Base-by-base conservation (phyloP, 371 early-diverging fungal genomes). In the Blakeslea trispora region DNA sequence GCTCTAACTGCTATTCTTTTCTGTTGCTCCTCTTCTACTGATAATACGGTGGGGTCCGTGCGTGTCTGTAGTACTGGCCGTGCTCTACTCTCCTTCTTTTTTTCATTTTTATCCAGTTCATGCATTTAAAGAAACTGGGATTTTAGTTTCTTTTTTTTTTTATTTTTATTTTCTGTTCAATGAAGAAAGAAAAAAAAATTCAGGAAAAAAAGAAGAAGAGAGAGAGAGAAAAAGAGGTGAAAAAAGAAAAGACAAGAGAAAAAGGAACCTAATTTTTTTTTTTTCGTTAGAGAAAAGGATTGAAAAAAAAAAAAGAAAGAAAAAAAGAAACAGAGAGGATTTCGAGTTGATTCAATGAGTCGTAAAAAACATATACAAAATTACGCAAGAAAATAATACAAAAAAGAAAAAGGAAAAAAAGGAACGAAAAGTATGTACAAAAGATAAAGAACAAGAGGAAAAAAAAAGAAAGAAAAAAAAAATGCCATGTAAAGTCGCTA, bases 11-110 rank as follows among this genome's bases (percentile, higher is more conserved):
- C 70, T 56, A 68, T 55, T 21, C 63, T 57, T 35, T 63, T 58
- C 55, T 75, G 72, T 45, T 64, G 67, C 52, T 71, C 67, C 43
- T 62, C 64, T 61, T 60, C 42, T 51, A 14, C 14, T 37, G 64
- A 40, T 50, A 21, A 49, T 50, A 61, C 57, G 50, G 44, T 57
- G 44, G 63, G 69, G 72, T 66, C 72, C 69, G 72, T 72, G 72
- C 72, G 72, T 64, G 64, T 50, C 18, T 50, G 50, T 50, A 23
- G 42, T 61, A 45, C 45, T 57, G 63, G 53, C 59, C 64, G 59
- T 59, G 64, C 56, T 60, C 57, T 53, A 47, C 57, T 61, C 40
- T 42, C 57, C 56, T 63, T 59, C 55, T 57, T 69, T 57, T 61
- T 71, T 59, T 66, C 66, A 55, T 66, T 66, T 55, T 70, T 59